Percentiles rank a stretch among this genome's conserved stretches.
Conservation (phyloP, 1,284 basidiomycete species). For the Marasmius fiardii region DNA sequence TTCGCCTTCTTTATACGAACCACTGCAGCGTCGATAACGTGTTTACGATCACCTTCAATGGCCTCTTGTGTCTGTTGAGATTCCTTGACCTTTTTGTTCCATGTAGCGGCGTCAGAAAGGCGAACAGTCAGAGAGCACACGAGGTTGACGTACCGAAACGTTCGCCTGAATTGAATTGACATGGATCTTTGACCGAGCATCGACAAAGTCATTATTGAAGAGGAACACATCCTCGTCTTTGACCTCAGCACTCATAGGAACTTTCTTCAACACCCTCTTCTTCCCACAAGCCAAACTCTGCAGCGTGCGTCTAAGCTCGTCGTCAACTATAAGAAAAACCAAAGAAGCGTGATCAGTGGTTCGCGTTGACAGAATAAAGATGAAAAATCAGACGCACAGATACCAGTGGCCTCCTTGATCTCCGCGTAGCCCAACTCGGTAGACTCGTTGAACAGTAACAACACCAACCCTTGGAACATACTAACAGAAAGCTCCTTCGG, state of each 20-base stretch:
- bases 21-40: conserved; percentile 89
- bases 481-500: conserved; percentile 89
- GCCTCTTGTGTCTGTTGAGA: conserved; percentile 77
- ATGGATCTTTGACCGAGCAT: conserved; percentile 78
- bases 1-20: conserved; percentile 93
- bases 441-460: conserved; percentile 88
- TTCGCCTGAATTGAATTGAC: conserved; percentile 97
- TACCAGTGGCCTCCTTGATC: conserved; percentile 68
- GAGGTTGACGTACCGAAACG: conserved; percentile 77
- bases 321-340: conserved; percentile 47
- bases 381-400: conserved; percentile 52
- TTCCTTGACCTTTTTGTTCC: conserved; percentile 77
- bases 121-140: neutral
- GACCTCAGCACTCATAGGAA: conserved; percentile 80
- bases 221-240: conserved; percentile 73
- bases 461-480: conserved; percentile 83
- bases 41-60: conserved; percentile 85
- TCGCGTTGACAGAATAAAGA: neutral
- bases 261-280: conserved; percentile 86
- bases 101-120: neutral
- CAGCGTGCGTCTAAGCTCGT: conserved; percentile 78
- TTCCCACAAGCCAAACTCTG: conserved; percentile 92
- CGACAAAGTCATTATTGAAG: conserved; percentile 84
- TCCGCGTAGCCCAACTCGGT: conserved; percentile 61
- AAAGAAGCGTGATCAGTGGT: neutral